A percentile compares a stretch with the other conserved stretches of the same genome.
phyloP scores from a whole-genome alignment of 257 asterid species.

The Petunia axillaris region DNA sequence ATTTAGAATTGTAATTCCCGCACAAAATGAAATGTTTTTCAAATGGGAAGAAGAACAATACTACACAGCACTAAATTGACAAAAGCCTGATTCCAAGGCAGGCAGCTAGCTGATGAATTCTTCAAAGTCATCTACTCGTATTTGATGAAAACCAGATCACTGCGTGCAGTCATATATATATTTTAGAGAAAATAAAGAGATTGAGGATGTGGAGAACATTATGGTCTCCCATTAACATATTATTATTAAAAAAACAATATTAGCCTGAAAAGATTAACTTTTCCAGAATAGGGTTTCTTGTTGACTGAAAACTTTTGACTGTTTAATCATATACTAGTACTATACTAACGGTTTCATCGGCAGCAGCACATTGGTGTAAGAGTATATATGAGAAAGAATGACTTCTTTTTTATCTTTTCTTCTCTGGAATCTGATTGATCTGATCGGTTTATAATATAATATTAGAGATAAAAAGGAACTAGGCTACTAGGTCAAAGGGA shows the following conservation, averaged over 20 bases:
- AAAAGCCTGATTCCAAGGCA: constrained; percentile 33
- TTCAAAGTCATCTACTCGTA: constrained; percentile 2
- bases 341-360: constrained; percentile 27
- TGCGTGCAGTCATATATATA: constrained; percentile 26
- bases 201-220: constrained; percentile 38
- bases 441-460: not conserved
- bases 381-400: not conserved
- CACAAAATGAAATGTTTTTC: not conserved
- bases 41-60: constrained; percentile 15
- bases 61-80: constrained; percentile 29
- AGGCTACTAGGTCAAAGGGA: constrained; percentile 28
- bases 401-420: constrained; percentile 22
- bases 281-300: constrained; percentile 6
- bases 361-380: constrained; percentile 31
- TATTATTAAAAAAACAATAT: not conserved
- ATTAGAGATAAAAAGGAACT: not conserved
- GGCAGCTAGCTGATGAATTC: constrained; percentile 20
- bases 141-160: constrained; percentile 18
- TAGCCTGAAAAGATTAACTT: constrained; percentile 21
- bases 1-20: not conserved
- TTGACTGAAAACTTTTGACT: constrained; percentile 35
- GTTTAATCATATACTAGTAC: not conserved
- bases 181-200: not conserved
- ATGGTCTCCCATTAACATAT: constrained; percentile 25
- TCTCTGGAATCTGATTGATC: constrained; percentile 14